phyloP scores from a whole-genome alignment of 306 rosid genomes.

The Sesbania bispinosa region DNA sequence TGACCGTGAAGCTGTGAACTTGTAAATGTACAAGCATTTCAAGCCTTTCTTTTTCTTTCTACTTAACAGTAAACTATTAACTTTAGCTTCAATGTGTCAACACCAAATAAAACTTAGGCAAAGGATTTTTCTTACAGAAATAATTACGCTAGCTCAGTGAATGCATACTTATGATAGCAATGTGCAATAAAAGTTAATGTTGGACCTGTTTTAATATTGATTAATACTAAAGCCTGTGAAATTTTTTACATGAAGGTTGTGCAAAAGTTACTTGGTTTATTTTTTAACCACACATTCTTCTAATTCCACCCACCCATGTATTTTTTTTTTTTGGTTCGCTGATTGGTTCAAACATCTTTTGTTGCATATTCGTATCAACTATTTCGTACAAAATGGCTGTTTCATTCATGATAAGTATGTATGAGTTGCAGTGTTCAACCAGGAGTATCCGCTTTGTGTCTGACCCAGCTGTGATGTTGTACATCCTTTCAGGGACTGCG shows the following conservation, averaged over 20 bases:
- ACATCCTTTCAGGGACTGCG: slow-evolving; percentile 72
- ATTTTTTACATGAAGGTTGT: too few relatives aligned
- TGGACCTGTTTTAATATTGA: too few relatives aligned
- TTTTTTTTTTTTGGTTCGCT: too few relatives aligned
- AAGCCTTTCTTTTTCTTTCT: not conserved
- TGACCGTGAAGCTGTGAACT: not conserved
- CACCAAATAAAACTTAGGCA: not conserved
- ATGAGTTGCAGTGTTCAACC: slow-evolving; percentile 5
- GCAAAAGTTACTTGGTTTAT: too few relatives aligned
- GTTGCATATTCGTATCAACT: too few relatives aligned
- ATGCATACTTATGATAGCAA: not conserved
- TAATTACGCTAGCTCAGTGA: too few relatives aligned
- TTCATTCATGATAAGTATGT: not conserved
- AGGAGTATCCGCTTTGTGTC: not conserved
- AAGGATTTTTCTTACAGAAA: too few relatives aligned
- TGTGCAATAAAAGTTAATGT: not conserved
- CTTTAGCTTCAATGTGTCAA: not conserved
- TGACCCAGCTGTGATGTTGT: slow-evolving; percentile 15
- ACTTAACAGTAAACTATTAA: not conserved
- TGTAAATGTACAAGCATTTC: not conserved
- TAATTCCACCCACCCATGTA: too few relatives aligned
- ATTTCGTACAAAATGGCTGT: too few relatives aligned
- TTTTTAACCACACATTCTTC: too few relatives aligned
- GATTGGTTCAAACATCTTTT: too few relatives aligned
- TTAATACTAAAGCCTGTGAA: too few relatives aligned